These are phyloP conservation scores for Lepiota brunneoincarnata DNA, from an alignment of 768 basidiomycete species.

Conservation along the genomic window DNA sequence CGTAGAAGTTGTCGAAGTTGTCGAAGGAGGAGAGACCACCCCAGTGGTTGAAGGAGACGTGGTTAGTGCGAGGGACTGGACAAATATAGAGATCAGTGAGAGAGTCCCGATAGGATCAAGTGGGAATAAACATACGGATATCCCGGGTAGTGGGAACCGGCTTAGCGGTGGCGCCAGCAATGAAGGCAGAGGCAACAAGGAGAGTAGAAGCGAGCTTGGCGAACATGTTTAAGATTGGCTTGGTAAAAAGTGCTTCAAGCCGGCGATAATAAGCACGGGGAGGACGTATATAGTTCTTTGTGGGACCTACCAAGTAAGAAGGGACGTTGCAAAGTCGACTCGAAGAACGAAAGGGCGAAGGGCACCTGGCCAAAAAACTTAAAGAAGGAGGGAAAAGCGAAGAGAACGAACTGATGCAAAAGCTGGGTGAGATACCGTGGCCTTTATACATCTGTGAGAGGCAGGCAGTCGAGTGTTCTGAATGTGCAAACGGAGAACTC, in stretches of 20 bases:
- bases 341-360: slow-evolving; percentile 9
- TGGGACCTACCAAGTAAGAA: neutral
- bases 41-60: slow-evolving; percentile 33
- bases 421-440: neutral
- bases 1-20: slow-evolving; percentile 37
- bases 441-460: neutral
- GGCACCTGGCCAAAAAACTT: slow-evolving; percentile 12
- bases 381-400: neutral
- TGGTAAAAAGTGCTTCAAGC: neutral
- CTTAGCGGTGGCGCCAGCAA: slow-evolving; percentile 17
- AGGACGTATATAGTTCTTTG: neutral
- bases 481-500: no score
- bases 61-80: neutral
- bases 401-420: neutral
- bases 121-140: neutral
- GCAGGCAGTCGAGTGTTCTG: no score
- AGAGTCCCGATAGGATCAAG: neutral
- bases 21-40: slow-evolving; percentile 27
- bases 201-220: slow-evolving; percentile 18
- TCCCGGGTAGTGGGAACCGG: slow-evolving; percentile 14
- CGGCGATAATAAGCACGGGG: neutral
- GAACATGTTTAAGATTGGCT: slow-evolving; percentile 14
- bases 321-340: slow-evolving; percentile 5
- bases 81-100: neutral
- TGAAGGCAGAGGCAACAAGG: slow-evolving; percentile 17